Evolutionary conservation across 2,329 filamentous ascomycete genomes (phyloP).

Genomic region (Zymoseptoria crescenta): DNA sequence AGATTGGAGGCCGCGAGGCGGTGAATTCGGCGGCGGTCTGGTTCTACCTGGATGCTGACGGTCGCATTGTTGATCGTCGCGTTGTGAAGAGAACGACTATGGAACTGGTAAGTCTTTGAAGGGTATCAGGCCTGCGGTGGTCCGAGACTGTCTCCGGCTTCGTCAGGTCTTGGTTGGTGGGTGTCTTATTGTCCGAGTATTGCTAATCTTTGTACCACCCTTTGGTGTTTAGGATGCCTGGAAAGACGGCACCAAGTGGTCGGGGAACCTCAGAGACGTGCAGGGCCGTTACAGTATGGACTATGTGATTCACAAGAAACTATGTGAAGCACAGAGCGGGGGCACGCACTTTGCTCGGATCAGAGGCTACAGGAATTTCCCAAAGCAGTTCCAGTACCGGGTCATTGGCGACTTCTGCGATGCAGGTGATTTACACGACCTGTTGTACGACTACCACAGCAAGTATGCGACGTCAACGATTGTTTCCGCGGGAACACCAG

Average conservation of each 20-base stretch:
- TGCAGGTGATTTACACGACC: not conserved
- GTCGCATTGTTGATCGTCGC: not conserved
- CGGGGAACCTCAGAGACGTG: not conserved
- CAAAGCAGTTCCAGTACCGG: not conserved
- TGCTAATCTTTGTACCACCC: no score
- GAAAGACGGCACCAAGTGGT: constrained; percentile 4
- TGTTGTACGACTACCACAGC: not conserved
- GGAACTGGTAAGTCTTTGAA: no score
- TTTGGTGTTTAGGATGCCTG: not conserved
- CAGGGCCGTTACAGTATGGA: not conserved
- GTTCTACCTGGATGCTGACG: not conserved
- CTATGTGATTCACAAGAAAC: not conserved
- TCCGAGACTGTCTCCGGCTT: no score
- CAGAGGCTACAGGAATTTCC: not conserved
- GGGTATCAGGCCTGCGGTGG: no score
- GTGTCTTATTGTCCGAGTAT: no score
- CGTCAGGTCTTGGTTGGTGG: no score
- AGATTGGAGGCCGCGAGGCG: not conserved
- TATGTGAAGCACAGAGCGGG: not conserved
- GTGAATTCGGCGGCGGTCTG: not conserved
- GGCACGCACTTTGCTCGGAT: not conserved
- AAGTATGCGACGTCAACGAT: not conserved
- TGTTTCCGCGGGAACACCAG: not conserved
- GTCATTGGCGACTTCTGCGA: constrained; percentile 1
- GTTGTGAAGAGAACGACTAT: not conserved